phyloP scores from a whole-genome alignment of 306 rosid species.

The Vigna hirtella region DNA sequence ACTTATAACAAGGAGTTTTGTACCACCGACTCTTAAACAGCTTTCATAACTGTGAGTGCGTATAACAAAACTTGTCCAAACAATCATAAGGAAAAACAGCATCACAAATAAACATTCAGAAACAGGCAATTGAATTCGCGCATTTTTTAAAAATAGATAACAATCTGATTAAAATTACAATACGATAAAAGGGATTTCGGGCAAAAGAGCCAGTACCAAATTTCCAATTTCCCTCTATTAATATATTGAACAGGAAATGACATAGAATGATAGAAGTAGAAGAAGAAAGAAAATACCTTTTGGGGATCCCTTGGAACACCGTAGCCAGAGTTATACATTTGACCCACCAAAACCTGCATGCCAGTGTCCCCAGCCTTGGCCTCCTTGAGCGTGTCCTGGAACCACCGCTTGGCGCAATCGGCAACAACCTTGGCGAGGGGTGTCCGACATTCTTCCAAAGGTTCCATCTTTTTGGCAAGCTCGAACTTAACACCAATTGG shows the following conservation, averaged over 20 bases:
- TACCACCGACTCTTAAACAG: too few species aligned
- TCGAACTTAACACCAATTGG: slow-evolving; percentile 47
- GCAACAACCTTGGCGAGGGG: slow-evolving; percentile 77
- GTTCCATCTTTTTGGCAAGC: slow-evolving; percentile 46
- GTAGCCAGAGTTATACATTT: slow-evolving; percentile 81
- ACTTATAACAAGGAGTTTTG: too few species aligned
- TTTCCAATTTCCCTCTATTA: slow-evolving; percentile 1
- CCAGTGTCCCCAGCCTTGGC: slow-evolving; percentile 71
- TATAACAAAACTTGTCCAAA: not conserved
- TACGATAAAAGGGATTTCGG: slow-evolving; percentile 13
- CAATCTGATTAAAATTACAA: not conserved
- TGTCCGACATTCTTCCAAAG: slow-evolving; percentile 50
- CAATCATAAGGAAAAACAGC: not conserved
- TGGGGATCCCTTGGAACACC: slow-evolving; percentile 69
- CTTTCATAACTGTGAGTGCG: not conserved
- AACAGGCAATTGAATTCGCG: slow-evolving; percentile 4
- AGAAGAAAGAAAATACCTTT: slow-evolving; percentile 51
- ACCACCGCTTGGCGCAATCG: slow-evolving; percentile 83
- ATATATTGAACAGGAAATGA: not conserved
- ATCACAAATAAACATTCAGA: not conserved
- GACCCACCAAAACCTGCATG: slow-evolving; percentile 80
- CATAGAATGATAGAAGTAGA: not conserved
- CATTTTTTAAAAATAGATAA: not conserved
- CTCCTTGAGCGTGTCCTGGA: slow-evolving; percentile 81
- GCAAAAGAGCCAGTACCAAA: not conserved